A percentile compares a stretch with the other conserved stretches of the same genome.
These are phyloP conservation scores for Periconia sp. DNA, from an alignment of 2,329 filamentous ascomycete species.

Conservation along the genomic window DNA sequence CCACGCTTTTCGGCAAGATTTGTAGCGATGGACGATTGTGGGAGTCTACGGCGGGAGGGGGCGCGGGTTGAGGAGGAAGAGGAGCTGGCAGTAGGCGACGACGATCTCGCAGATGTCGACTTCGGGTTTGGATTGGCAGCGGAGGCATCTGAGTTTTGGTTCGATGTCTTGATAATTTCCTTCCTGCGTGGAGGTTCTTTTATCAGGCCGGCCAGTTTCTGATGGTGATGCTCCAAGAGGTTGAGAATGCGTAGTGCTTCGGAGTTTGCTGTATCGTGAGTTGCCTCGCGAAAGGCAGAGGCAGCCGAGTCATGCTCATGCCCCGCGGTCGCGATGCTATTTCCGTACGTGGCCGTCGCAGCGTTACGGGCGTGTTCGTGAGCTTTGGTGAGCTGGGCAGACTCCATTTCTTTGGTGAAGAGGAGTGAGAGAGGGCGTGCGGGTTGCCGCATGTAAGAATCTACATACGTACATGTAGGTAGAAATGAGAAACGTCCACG, in stretches of 20 bases:
- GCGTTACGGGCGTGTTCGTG: conserved; percentile 89
- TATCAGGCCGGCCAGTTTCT: conserved; percentile 78
- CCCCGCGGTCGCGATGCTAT: conserved; percentile 77
- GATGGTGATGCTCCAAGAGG: conserved; percentile 86
- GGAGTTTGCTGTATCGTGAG: conserved; percentile 66
- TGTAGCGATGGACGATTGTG: conserved; percentile 81
- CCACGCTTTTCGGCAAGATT: conserved; percentile 85
- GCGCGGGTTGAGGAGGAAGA: conserved; percentile 40
- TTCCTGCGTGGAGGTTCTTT: conserved; percentile 59
- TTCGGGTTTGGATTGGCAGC: conserved; percentile 14
- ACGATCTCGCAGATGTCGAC: conserved; percentile 22
- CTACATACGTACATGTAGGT: too few species aligned
- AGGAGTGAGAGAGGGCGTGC: too few species aligned
- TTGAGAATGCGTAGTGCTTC: conserved; percentile 79
- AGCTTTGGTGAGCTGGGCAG: conserved; percentile 71
- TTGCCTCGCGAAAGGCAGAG: conserved; percentile 81
- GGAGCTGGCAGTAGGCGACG: conserved; percentile 35
- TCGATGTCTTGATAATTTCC: conserved; percentile 21
- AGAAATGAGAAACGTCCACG: too few species aligned
- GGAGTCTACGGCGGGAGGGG: conserved; percentile 49
- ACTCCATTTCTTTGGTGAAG: conserved; percentile 59
- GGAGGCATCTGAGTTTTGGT: conserved; percentile 12
- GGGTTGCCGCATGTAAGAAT: too few species aligned
- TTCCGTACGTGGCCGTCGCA: conserved; percentile 67
- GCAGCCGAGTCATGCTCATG: conserved; percentile 88